Base-by-base conservation (phyloP, 495 filamentous ascomycete genomes). In the Neurospora sp. region DNA sequence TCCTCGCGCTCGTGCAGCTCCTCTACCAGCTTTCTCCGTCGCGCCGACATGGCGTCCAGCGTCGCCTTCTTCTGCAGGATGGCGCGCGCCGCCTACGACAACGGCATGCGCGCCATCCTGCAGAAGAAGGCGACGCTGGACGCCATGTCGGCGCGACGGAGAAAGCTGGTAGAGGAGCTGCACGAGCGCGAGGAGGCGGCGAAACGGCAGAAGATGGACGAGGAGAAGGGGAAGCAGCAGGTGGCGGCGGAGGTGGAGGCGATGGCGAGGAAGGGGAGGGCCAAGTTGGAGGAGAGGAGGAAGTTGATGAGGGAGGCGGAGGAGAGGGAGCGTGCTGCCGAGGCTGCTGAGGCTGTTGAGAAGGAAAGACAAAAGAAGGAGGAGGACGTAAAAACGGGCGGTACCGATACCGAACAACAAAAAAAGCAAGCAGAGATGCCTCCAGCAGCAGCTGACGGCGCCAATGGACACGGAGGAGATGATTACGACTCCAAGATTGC, bases 21-120 rank as follows among this genome's bases (percentile, higher is more conserved):
- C n/a, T n/a, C n/a, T n/a, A n/a, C n/a, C n/a, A n/a, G n/a, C n/a
- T n/a, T n/a, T n/a, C n/a, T n/a, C n/a, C n/a, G n/a, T n/a, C n/a
- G n/a, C n/a, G n/a, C n/a, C n/a, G n/a, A n/a, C n/a, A n/a, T n/a
- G n/a, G n/a, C n/a, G n/a, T n/a, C n/a, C n/a, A n/a, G n/a, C n/a
- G n/a, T n/a, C n/a, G n/a, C n/a, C n/a, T n/a, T n/a, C n/a, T n/a
- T n/a, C n/a, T n/a, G n/a, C n/a, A n/a, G n/a, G n/a, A n/a, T n/a
- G 20, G 81, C 82, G 12, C 81, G 83, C 72, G 80, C 79, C 7
- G 78, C 78, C 44, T 86, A 86, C 78, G 81, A 84, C 71, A 74
- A 72, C 18, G 80, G 79, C 68, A 81, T 84, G 71, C 79, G 79
- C 37, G 84, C 84, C 41, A 76, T 82, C 11, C 76, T 79, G 46